Evolutionary conservation across 257 asterid genomes (phyloP).

Genomic region (Ilex asprella): DNA sequence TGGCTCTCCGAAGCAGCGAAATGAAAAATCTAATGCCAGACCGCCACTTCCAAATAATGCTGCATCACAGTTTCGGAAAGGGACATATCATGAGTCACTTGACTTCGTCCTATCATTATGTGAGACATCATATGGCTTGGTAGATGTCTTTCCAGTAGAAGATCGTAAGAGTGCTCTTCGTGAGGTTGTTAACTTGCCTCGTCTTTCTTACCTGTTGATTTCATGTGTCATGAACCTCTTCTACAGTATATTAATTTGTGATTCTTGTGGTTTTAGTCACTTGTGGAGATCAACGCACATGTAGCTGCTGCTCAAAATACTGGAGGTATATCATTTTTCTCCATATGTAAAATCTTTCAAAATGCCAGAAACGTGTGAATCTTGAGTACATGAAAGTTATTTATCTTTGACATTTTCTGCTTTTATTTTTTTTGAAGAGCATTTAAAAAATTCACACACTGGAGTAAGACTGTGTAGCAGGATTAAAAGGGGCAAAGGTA

Average conservation of each 20-base stretch:
- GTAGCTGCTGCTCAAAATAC: conserved; percentile 61
- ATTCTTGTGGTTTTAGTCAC: conserved; percentile 58
- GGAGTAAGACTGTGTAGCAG: no score
- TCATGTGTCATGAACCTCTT: conserved; percentile 14
- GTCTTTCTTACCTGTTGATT: conserved; percentile 7
- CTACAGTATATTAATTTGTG: conserved; percentile 19
- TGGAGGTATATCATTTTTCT: conserved; percentile 61
- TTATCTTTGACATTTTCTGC: neutral
- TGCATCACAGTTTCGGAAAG: conserved; percentile 79
- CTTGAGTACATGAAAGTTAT: neutral
- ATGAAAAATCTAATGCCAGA: conserved; percentile 54
- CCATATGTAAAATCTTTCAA: neutral
- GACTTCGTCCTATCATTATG: conserved; percentile 89
- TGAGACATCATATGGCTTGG: conserved; percentile 90
- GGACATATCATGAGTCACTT: conserved; percentile 91
- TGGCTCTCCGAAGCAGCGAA: conserved; percentile 69
- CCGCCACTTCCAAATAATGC: conserved; percentile 86
- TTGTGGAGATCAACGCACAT: conserved; percentile 69
- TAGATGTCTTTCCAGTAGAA: conserved; percentile 90
- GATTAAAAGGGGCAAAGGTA: no score
- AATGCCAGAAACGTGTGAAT: neutral
- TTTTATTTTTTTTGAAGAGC: conserved; percentile 5
- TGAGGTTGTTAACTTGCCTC: conserved; percentile 46
- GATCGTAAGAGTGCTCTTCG: conserved; percentile 87
- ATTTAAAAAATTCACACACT: no score